phyloP scores from a whole-genome alignment of 345 rosid genomes.

The Salix exigua region DNA sequence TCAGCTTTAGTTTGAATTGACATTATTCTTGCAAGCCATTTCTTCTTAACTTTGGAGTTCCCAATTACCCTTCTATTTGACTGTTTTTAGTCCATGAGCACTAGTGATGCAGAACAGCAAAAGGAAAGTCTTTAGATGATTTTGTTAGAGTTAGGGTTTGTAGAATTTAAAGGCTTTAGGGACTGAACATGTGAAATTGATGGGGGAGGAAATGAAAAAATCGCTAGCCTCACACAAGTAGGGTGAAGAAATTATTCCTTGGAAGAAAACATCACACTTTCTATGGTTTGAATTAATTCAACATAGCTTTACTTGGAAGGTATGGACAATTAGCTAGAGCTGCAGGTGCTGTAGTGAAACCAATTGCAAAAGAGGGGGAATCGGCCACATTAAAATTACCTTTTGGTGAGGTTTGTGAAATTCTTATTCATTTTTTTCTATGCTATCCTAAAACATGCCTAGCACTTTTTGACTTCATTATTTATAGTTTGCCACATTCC shows the following conservation, averaged over 20 bases:
- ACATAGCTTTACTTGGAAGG: background rate
- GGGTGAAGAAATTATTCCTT: background rate
- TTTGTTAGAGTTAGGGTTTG: no score
- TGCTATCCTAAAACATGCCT: background rate
- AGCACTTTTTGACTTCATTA: background rate
- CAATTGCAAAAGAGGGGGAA: no score
- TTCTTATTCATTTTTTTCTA: background rate
- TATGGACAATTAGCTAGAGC: no score
- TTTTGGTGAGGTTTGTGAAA: background rate
- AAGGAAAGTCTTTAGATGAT: no score
- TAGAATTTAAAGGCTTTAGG: background rate
- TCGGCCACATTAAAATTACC: no score
- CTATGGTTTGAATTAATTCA: background rate
- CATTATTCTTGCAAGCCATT: no score
- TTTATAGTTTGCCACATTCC: background rate
- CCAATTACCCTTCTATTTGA: no score
- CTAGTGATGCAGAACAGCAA: no score
- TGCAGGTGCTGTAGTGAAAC: no score
- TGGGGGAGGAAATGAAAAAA: background rate
- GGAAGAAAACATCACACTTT: background rate
- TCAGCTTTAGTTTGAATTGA: no score
- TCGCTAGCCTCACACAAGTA: background rate
- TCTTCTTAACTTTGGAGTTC: no score
- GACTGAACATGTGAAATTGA: background rate
- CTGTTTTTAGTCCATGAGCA: no score